These are phyloP conservation scores for Rhynchosporium graminicola DNA, from an alignment of 2,329 filamentous ascomycete genomes.

Conservation along the genomic window DNA sequence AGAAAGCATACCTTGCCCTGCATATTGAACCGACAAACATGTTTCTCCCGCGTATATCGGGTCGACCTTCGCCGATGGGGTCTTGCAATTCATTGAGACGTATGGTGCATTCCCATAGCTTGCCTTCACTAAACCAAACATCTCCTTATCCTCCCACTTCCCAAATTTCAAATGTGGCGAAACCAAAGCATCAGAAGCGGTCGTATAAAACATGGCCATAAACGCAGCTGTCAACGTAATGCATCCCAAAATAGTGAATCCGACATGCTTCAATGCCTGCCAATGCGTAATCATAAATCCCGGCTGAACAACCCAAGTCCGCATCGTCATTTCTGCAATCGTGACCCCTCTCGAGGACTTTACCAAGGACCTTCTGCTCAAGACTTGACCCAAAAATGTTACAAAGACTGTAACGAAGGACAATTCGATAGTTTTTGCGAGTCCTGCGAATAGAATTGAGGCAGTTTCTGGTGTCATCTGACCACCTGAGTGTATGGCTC, in stretches of 20 bases:
- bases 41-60: slow-evolving; percentile 47
- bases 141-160: slow-evolving; percentile 47
- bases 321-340: slow-evolving; percentile 76
- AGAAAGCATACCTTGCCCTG: slow-evolving; percentile 54
- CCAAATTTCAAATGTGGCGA: slow-evolving; percentile 69
- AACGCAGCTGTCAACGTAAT: slow-evolving; percentile 66
- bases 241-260: slow-evolving; percentile 61
- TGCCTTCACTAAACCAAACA: slow-evolving; percentile 59
- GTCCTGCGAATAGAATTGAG: slow-evolving; percentile 64
- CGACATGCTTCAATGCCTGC: slow-evolving; percentile 64
- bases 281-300: slow-evolving; percentile 72
- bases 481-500: slow-evolving; percentile 53
- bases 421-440: slow-evolving; percentile 77
- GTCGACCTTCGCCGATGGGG: slow-evolving; percentile 55
- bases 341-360: slow-evolving; percentile 64
- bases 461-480: slow-evolving; percentile 62
- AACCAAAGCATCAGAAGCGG: slow-evolving; percentile 74
- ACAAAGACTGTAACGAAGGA: slow-evolving; percentile 79
- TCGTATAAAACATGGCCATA: slow-evolving; percentile 71
- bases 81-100: slow-evolving; percentile 57
- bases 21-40: slow-evolving; percentile 70
- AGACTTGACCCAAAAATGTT: slow-evolving; percentile 70
- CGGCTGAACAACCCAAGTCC: slow-evolving; percentile 72
- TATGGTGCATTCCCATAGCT: slow-evolving; percentile 65
- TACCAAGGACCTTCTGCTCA: slow-evolving; percentile 68